These are phyloP conservation scores for Cutaneotrichosporon mucoides DNA, from an alignment of 1,284 basidiomycete genomes.

Conservation along the genomic window DNA sequence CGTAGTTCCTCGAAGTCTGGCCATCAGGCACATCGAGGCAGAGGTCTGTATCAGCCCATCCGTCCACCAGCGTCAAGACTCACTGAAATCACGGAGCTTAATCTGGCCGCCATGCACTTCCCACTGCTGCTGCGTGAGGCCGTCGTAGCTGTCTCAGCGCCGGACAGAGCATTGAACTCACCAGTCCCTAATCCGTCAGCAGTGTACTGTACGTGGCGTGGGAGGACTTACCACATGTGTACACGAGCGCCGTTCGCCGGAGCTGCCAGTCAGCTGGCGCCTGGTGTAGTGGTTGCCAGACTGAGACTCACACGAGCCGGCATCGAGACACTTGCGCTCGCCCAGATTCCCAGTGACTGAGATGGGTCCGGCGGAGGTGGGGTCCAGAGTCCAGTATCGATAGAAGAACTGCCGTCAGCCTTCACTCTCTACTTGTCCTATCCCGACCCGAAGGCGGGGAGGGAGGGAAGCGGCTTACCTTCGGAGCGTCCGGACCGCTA, in stretches of 20 bases:
- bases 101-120: background rate
- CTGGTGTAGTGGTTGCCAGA: no score
- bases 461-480: background rate
- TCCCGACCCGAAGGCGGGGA: no score
- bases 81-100: background rate
- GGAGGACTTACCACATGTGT: conserved; percentile 4
- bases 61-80: no score
- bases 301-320: background rate
- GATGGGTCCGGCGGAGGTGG: background rate
- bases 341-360: background rate
- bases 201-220: no score
- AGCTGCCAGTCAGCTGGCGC: background rate
- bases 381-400: background rate
- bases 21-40: conserved; percentile 1
- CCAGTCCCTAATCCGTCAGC: no score
- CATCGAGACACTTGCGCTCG: conserved; percentile 2
- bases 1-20: background rate
- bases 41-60: no score
- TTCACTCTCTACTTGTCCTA: background rate
- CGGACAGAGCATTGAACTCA: no score
- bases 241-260: background rate
- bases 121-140: conserved; percentile 2
- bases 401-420: conserved; percentile 1
- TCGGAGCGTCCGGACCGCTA: background rate
- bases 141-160: background rate